A percentile compares a stretch with the other conserved stretches of the same genome.
Conservation (phyloP, 306 rosid species). For the Citrullus amarus region DNA sequence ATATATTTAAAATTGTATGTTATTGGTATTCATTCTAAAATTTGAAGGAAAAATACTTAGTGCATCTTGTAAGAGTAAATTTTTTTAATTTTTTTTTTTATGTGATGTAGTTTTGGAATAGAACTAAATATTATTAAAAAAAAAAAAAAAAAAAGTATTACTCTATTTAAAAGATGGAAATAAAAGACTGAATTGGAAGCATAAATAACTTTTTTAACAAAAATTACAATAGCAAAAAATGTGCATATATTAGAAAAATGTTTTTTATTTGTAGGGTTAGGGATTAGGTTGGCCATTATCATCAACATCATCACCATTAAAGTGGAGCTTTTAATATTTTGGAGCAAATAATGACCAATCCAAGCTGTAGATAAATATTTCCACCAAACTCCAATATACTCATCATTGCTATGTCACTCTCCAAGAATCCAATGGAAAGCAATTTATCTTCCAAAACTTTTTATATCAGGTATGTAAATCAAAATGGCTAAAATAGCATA, state of each 20-base stretch:
- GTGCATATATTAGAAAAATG: neutral
- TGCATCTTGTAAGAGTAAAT: too few species aligned
- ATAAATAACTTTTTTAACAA: neutral
- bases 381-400: neutral
- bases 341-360: neutral
- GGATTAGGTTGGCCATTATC: neutral
- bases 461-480: neutral
- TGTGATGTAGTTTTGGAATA: too few species aligned
- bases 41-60: too few species aligned
- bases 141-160: too few species aligned
- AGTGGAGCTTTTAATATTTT: neutral
- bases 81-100: too few species aligned
- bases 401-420: constrained; percentile 2
- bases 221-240: neutral
- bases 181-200: neutral
- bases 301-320: neutral
- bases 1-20: neutral
- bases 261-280: neutral
- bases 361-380: neutral
- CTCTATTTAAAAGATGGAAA: too few species aligned
- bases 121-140: too few species aligned
- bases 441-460: neutral
- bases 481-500: too few species aligned
- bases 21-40: too few species aligned
- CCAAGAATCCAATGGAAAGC: constrained; percentile 5